phyloP scores from a whole-genome alignment of 148 eudicot genomes.

The Silene latifolia region DNA sequence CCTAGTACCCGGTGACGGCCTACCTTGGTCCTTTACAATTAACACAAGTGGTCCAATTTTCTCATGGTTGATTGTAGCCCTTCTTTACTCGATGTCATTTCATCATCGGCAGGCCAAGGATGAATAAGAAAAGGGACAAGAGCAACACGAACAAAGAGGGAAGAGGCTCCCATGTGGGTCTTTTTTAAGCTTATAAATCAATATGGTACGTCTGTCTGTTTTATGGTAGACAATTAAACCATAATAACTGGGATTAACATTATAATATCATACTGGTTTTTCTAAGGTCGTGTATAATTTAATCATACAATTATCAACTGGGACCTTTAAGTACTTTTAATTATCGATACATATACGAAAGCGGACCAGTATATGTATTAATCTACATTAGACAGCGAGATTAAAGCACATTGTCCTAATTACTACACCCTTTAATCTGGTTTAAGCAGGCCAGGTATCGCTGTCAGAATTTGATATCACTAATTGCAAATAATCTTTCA shows the following conservation, averaged over 20 bases:
- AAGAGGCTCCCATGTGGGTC: slow-evolving; percentile 23
- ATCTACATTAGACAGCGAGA: neutral
- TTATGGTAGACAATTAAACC: slow-evolving; percentile 21
- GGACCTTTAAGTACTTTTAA: slow-evolving; percentile 9
- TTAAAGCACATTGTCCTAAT: neutral
- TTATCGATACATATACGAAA: neutral
- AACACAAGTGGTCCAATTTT: neutral
- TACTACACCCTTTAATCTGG: neutral
- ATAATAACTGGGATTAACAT: slow-evolving; percentile 8
- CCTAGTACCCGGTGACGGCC: too few relatives aligned
- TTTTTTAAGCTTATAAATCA: slow-evolving; percentile 17
- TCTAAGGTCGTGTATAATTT: slow-evolving; percentile 11
- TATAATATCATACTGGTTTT: slow-evolving; percentile 20
- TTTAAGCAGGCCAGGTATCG: neutral
- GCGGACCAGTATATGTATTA: neutral
- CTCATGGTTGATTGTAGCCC: neutral
- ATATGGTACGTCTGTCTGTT: slow-evolving; percentile 21
- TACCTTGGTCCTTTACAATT: neutral
- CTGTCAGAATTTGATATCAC: slow-evolving; percentile 24
- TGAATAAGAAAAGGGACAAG: slow-evolving; percentile 17
- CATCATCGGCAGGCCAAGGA: neutral
- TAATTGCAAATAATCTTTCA: slow-evolving; percentile 11
- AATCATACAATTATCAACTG: neutral
- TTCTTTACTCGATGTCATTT: neutral
- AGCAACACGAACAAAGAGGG: neutral